Evolutionary conservation across 1,284 basidiomycete species (phyloP).

Genomic region (Cryptococcus sp.): DNA sequence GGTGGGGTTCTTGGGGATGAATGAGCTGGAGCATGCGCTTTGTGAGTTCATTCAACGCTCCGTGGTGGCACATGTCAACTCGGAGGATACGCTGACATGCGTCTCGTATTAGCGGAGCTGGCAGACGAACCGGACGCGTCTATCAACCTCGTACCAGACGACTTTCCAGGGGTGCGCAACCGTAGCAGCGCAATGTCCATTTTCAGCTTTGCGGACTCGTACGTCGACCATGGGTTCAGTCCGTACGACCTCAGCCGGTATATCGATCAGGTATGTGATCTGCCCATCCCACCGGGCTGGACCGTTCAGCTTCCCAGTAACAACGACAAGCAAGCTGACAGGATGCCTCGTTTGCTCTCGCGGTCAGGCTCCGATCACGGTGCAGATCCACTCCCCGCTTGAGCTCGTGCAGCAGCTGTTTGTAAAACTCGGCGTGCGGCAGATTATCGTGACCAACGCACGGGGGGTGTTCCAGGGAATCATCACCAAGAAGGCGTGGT

Average conservation of each 20-base stretch:
- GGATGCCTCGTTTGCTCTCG: background rate
- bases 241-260: constrained; percentile 82
- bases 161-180: constrained; percentile 16
- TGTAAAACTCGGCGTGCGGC: constrained; percentile 84
- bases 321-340: background rate
- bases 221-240: constrained; percentile 52
- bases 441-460: constrained; percentile 77
- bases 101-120: constrained; percentile 59
- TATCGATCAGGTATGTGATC: constrained; percentile 71
- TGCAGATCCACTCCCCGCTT: constrained; percentile 75
- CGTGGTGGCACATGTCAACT: too few relatives aligned
- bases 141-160: constrained; percentile 60
- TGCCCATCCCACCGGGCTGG: background rate
- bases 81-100: background rate
- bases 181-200: constrained; percentile 35
- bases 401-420: constrained; percentile 90
- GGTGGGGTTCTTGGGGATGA: constrained; percentile 88
- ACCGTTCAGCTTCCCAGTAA: background rate
- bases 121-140: constrained; percentile 66
- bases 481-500: constrained; percentile 90
- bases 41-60: constrained; percentile 54
- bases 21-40: constrained; percentile 90
- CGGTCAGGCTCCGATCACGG: constrained; percentile 71
- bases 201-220: constrained; percentile 45
- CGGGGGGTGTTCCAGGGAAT: constrained; percentile 83